Evolutionary conservation across 352 stramenopile species (phyloP).

Genomic region (Saprolegnia parasitica): DNA sequence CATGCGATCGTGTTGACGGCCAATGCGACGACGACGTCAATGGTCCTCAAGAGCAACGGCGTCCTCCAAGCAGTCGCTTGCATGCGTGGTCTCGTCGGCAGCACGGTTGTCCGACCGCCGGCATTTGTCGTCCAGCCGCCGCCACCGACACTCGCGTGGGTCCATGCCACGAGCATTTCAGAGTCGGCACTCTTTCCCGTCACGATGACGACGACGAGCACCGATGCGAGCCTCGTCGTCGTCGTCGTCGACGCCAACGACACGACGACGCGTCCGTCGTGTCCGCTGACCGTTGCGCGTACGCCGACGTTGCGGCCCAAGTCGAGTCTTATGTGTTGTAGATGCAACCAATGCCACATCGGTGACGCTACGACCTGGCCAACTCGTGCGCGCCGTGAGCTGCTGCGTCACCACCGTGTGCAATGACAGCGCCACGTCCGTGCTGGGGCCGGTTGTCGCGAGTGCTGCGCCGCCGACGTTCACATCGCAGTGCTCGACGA

Average conservation of each 20-base stretch:
- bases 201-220: neutral
- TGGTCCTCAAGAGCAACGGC: constrained; percentile 19
- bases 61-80: constrained; percentile 20
- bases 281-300: neutral
- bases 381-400: constrained; percentile 43
- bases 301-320: too few species aligned
- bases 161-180: constrained; percentile 7
- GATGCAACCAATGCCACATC: neutral
- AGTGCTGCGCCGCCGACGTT: constrained; percentile 31
- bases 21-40: neutral
- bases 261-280: constrained; percentile 1
- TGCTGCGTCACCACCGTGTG: constrained; percentile 40
- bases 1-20: neutral
- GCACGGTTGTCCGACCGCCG: constrained; percentile 7
- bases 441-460: constrained; percentile 33
- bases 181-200: constrained; percentile 15
- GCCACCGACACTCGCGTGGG: neutral
- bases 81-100: constrained; percentile 2
- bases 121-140: constrained; percentile 20
- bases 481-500: constrained; percentile 31
- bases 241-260: neutral
- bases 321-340: neutral
- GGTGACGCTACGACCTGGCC: constrained; percentile 35
- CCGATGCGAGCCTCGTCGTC: neutral
- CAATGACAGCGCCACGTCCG: constrained; percentile 27